Base-by-base conservation (phyloP, 257 asterid genomes). In the Nicotiana tabacum region DNA sequence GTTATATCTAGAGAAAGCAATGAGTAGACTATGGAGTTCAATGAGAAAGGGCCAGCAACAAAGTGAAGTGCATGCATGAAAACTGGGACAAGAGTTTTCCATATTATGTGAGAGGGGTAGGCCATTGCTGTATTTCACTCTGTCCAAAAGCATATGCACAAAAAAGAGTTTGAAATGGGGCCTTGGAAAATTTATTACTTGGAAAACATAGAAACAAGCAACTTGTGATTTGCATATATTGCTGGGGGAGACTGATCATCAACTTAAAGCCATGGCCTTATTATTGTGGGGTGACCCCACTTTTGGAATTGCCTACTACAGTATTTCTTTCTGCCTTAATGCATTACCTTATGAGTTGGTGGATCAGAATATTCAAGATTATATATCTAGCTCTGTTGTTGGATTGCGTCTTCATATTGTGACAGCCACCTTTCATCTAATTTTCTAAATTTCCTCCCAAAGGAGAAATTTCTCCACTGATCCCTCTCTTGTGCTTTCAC, bases 221-320 rank as follows among this genome's bases (percentile, higher is more conserved):
- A 65, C 60, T 81, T 77, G 77, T 70, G 55, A 83, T 83, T 16
- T 79, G 81, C 58, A 78, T 66, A 55, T 60, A 18, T 48, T 78
- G 65, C 18, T 78, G 68, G 79, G 55, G 62, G 72, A 70, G 57
- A 62, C 7, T 56, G 68, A 61, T 79, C 60, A 37, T 32, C 17
- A 77, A 29, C 70, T 74, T 74, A 46, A 78, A 83, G 77, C 82
- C 82, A 81, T 77, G 82, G 72, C 58, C 86, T 13, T 62, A 68
- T 35, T 61, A 67, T 56, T 62, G 77, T 56, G 72, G 51, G 78
- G 32, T 72, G 81, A 30, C 86, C 83, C 86, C 81, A 83, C 77
- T 43, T 79, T 37, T 51, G 9, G 33, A 58, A 61, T 55, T 78
- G 46, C 74, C 53, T 3, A 18, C 21, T 60, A 18, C 16, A 51